Evolutionary conservation across 2,329 filamentous ascomycete genomes (phyloP).

Genomic region (Colletotrichum higginsianum): DNA sequence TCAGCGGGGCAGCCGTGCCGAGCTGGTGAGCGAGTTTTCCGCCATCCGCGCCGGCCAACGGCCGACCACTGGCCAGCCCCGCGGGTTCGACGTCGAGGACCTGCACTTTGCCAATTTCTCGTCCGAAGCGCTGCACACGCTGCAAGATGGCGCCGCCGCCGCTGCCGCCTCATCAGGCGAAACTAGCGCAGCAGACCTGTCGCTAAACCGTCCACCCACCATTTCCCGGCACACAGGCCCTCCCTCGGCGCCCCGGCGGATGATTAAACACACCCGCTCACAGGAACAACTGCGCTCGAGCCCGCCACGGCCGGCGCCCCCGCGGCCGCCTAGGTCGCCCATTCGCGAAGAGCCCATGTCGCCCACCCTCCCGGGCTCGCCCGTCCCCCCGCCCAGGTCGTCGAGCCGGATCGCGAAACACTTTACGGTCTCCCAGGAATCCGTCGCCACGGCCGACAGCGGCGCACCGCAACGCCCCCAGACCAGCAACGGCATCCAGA

Average conservation of each 20-base stretch:
- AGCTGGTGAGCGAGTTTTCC: conserved; percentile 62
- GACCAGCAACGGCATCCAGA: conserved; percentile 62
- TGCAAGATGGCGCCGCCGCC: conserved; percentile 27
- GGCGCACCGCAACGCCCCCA: conserved; percentile 58
- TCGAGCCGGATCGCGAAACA: conserved; percentile 68
- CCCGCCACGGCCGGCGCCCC: conserved; percentile 62
- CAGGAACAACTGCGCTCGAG: conserved; percentile 65
- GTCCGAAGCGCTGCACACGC: conserved; percentile 56
- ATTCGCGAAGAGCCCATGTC: conserved; percentile 49
- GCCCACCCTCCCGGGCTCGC: conserved; percentile 52
- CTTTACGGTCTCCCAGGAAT: conserved; percentile 46
- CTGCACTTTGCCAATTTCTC: conserved; percentile 65
- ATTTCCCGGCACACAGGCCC: conserved; percentile 27
- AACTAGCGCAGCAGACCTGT: conserved; percentile 11
- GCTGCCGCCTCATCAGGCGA: conserved; percentile 4
- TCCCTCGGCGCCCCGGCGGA: conserved; percentile 49
- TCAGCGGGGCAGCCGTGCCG: conserved; percentile 56
- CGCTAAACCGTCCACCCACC: conserved; percentile 10
- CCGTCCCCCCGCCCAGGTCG: conserved; percentile 66
- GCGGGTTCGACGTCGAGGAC: conserved; percentile 57
- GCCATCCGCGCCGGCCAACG: conserved; percentile 55
- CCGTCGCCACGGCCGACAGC: conserved; percentile 10
- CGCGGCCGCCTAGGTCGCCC: conserved; percentile 62
- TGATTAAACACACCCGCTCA: conserved; percentile 62
- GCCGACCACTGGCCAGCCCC: conserved; percentile 53